phyloP scores from a whole-genome alignment of 1,284 basidiomycete genomes.

The Wolfiporia cocos region DNA sequence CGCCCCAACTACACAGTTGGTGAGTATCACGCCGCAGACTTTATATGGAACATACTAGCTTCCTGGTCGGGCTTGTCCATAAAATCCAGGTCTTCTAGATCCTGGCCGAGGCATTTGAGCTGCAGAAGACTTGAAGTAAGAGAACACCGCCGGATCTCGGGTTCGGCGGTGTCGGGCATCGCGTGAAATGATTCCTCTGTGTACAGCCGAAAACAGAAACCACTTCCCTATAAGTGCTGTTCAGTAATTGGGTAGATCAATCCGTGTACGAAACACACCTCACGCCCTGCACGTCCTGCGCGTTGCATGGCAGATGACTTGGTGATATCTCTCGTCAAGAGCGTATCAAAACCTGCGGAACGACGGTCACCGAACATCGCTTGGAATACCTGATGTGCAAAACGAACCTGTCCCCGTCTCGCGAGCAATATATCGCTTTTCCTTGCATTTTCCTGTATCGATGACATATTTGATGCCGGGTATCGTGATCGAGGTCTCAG shows the following conservation, averaged over 20 bases:
- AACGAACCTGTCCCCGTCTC: constrained; percentile 60
- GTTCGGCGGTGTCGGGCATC: constrained; percentile 66
- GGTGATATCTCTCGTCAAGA: constrained; percentile 81
- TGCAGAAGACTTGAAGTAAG: constrained; percentile 80
- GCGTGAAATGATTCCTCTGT: constrained; percentile 71
- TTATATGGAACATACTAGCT: constrained; percentile 58
- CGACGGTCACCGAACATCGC: background rate
- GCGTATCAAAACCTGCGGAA: constrained; percentile 76
- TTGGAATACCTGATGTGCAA: background rate
- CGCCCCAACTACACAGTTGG: constrained; percentile 43
- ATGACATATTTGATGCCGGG: constrained; percentile 95
- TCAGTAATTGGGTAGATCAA: background rate
- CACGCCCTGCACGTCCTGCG: constrained; percentile 88
- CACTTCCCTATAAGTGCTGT: constrained; percentile 70
- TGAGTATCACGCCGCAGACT: too few relatives aligned
- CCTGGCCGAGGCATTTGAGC: constrained; percentile 76
- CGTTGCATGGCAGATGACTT: constrained; percentile 85
- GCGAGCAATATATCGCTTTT: constrained; percentile 79
- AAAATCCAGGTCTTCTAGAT: constrained; percentile 74
- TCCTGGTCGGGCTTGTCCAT: constrained; percentile 80
- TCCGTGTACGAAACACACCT: constrained; percentile 38
- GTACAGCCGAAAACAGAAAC: constrained; percentile 86
- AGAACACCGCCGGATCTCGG: constrained; percentile 86
- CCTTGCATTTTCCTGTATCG: constrained; percentile 93
- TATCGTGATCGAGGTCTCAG: constrained; percentile 98